These are phyloP conservation scores for Parsonsia alboflavescens DNA, from an alignment of 257 asterid species.

Conservation along the genomic window DNA sequence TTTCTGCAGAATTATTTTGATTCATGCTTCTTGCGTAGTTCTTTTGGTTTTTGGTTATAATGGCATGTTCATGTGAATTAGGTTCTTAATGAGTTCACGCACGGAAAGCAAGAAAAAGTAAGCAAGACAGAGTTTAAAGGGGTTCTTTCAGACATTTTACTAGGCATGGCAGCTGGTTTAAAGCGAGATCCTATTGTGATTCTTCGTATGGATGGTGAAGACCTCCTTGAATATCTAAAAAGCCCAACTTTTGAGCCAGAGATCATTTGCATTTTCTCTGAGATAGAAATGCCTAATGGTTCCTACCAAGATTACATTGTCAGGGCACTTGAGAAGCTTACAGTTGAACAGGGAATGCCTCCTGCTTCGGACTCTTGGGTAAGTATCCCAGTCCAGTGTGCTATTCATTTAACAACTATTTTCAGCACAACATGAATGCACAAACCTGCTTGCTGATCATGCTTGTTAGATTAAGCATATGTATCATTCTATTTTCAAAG, in stretches of 20 bases:
- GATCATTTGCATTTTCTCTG: constrained; percentile 46
- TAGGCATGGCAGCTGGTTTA: constrained; percentile 95
- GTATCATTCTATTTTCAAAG: no score
- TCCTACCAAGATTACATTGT: constrained; percentile 51
- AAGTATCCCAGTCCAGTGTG: constrained; percentile 3
- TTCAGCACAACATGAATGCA: background rate
- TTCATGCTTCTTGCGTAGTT: background rate
- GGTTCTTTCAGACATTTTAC: constrained; percentile 72
- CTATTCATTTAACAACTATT: background rate
- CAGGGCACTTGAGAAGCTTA: constrained; percentile 71
- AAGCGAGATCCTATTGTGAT: constrained; percentile 88
- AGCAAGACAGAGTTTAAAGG: constrained; percentile 69
- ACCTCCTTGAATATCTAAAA: constrained; percentile 59
- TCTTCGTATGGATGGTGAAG: constrained; percentile 89
- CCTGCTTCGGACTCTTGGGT: constrained; percentile 95
- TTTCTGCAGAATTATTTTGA: background rate
- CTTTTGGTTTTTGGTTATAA: background rate
- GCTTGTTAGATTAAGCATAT: background rate
- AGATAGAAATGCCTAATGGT: constrained; percentile 43
- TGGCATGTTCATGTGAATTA: constrained; percentile 23
- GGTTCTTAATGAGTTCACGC: constrained; percentile 90
- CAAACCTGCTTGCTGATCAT: background rate
- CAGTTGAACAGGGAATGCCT: constrained; percentile 92
- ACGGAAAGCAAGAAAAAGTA: constrained; percentile 61
- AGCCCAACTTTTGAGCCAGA: constrained; percentile 60